Base-by-base conservation (phyloP, 805 yeast species). In the Saccharomycopsis vini region DNA sequence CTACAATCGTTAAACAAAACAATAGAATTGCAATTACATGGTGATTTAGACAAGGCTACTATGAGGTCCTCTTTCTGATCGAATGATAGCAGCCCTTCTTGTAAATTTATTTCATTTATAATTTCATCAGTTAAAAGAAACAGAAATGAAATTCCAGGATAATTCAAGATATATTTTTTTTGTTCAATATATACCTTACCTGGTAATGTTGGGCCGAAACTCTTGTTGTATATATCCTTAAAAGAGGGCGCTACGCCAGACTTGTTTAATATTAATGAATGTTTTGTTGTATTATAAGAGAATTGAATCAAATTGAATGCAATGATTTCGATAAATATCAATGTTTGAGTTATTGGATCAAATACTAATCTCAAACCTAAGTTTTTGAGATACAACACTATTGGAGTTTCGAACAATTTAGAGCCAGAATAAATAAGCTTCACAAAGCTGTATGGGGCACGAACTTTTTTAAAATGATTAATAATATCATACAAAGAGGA, bases 181-280 rank as follows among this genome's bases (percentile, higher is more conserved):
- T 54, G 39, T 4, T 50, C 47, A 1, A 40, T 26, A 41, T 62
- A 60, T 13, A 65, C 52, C 23, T 50, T 53, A 0, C 81, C 81
- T 2, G 79, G 78, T 45, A 69, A 72, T 0, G 81, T 75, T 2
- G 81, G 81, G 0, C 81, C 81, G 54, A 75, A 73, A 2, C 68
- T 60, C 54, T 65, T 68, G 53, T 74, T 74, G 58, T 75, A 75
- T 3, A 75, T 63, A 28, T 61, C 57, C 40, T 67, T 68, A 49
- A 73, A 64, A 5, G 20, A 15, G 5, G 51, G 51, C 15, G 28
- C 10, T 5, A 13, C 21, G 16, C 43, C 43, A 9, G 29, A 33
- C 21, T 40, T 33, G 29, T 47, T 47, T 21, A 47, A 4, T 2
- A 33, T 35, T 24, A 24, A 33, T 21, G 22, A 15, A 12, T 30